phyloP scores from a whole-genome alignment of 2,329 filamentous ascomycete genomes.

The Neobulgaria alba region DNA sequence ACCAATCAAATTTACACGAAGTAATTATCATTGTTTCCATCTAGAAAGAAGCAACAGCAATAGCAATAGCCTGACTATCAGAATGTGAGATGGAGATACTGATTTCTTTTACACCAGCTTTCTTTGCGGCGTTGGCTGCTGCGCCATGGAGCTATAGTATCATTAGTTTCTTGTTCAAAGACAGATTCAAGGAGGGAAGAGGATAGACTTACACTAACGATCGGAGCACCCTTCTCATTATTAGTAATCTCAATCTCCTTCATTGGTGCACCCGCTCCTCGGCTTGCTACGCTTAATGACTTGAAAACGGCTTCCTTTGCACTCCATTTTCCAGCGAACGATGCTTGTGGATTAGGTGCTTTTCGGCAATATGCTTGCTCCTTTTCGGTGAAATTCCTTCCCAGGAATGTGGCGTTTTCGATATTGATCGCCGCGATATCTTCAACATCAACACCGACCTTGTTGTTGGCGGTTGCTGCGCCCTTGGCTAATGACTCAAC shows the following conservation, averaged over 20 bases:
- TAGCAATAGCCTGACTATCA: conserved; percentile 86
- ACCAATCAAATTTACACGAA: too few relatives aligned
- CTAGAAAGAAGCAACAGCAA: conserved; percentile 78
- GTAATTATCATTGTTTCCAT: too few relatives aligned
- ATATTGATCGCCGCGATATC: conserved; percentile 81
- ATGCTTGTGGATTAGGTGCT: conserved; percentile 72
- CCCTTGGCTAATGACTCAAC: conserved; percentile 67
- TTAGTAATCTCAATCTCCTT: conserved; percentile 91
- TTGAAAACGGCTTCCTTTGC: conserved; percentile 99
- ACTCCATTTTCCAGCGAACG: conserved; percentile 91
- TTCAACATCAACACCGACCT: conserved; percentile 91
- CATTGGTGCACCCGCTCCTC: conserved; percentile 80
- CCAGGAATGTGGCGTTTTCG: conserved; percentile 85
- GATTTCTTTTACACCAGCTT: conserved; percentile 79
- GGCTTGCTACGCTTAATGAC: conserved; percentile 77
- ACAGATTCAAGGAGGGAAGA: neutral
- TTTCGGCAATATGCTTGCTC: conserved; percentile 84
- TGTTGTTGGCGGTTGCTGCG: conserved; percentile 56
- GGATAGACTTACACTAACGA: conserved; percentile 63
- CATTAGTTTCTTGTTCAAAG: too few relatives aligned
- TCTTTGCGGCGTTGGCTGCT: conserved; percentile 73
- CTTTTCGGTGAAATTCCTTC: conserved; percentile 82
- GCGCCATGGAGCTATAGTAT: conserved; percentile 68
- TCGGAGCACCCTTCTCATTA: conserved; percentile 72
- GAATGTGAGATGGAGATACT: conserved; percentile 95